A percentile compares a stretch with the other conserved stretches of the same genome.
Conservation (phyloP, 768 basidiomycete genomes). For the Kwoniella europaea region DNA sequence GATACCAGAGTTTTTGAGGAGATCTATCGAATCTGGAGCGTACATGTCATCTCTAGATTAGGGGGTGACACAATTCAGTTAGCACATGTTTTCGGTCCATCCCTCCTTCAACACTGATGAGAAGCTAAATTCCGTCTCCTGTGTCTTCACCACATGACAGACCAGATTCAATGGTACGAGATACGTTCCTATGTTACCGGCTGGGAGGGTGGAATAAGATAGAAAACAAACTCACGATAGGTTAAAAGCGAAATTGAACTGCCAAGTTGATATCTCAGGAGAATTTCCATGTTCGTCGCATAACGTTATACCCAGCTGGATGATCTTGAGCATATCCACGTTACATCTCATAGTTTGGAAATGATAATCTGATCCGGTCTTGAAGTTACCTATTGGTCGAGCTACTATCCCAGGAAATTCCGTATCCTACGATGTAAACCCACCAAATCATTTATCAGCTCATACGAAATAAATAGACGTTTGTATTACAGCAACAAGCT, state of each 20-base stretch:
- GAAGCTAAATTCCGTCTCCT: background rate
- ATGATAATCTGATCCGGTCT: conserved; percentile 96
- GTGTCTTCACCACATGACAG: background rate
- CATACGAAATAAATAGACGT: background rate
- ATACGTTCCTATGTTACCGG: background rate
- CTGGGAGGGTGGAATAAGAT: too few relatives aligned
- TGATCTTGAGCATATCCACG: conserved; percentile 95
- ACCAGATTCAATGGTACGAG: background rate
- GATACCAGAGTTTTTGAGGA: conserved; percentile 91
- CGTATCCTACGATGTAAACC: conserved; percentile 71
- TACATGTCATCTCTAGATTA: conserved; percentile 89
- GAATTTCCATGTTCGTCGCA: conserved; percentile 92
- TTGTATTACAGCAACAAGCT: background rate
- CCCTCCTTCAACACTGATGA: too few relatives aligned
- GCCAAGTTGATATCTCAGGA: conserved; percentile 94
- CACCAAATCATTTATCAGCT: conserved; percentile 1
- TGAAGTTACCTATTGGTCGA: conserved; percentile 92
- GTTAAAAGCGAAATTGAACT: conserved; percentile 97
- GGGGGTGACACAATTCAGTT: too few relatives aligned
- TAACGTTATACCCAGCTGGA: conserved; percentile 93
- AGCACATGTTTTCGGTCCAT: too few relatives aligned
- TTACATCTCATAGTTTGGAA: conserved; percentile 99
- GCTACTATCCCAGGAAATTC: conserved; percentile 99
- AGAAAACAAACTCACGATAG: conserved; percentile 67
- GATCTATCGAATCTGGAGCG: conserved; percentile 94